Evolutionary conservation across 192 early-diverging fungal species (phyloP).

Genomic region (Entophlyctis luteolus): DNA sequence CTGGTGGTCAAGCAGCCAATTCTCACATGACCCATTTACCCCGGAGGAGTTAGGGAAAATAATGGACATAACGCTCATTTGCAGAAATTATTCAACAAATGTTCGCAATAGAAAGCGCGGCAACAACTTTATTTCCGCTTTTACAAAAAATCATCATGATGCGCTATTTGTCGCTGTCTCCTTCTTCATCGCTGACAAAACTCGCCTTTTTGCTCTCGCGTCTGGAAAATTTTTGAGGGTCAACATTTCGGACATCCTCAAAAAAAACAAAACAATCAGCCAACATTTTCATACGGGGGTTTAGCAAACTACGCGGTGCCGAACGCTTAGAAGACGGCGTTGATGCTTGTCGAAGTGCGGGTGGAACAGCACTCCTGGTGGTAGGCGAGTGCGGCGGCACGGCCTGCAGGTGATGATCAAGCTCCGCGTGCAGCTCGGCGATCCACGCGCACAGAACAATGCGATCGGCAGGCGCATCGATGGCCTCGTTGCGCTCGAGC

Average conservation of each 20-base stretch:
- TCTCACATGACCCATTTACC: too few relatives aligned
- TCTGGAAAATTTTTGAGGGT: not conserved
- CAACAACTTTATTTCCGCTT: too few relatives aligned
- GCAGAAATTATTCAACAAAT: too few relatives aligned
- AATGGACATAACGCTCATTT: too few relatives aligned
- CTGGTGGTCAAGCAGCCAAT: too few relatives aligned
- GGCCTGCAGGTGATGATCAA: not conserved
- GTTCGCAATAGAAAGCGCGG: too few relatives aligned
- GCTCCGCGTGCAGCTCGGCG: not conserved
- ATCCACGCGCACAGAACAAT: not conserved
- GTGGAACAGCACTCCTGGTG: not conserved
- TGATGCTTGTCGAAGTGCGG: not conserved
- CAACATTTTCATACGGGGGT: slow-evolving; percentile 8
- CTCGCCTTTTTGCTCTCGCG: not conserved
- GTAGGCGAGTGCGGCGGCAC: not conserved
- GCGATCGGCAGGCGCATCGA: not conserved
- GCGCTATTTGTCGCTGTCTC: too few relatives aligned
- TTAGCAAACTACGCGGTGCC: not conserved
- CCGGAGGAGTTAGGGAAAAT: too few relatives aligned
- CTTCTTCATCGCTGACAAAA: slow-evolving; percentile 4
- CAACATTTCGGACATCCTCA: not conserved
- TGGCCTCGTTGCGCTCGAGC: too few relatives aligned
- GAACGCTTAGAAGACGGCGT: not conserved
- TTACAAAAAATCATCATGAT: too few relatives aligned
- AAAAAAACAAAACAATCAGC: not conserved